A percentile compares a stretch with the other conserved stretches of the same genome.
Evolutionary conservation across 1,284 basidiomycete species (phyloP).

Genomic region (Lentinula novae-zelandiae): DNA sequence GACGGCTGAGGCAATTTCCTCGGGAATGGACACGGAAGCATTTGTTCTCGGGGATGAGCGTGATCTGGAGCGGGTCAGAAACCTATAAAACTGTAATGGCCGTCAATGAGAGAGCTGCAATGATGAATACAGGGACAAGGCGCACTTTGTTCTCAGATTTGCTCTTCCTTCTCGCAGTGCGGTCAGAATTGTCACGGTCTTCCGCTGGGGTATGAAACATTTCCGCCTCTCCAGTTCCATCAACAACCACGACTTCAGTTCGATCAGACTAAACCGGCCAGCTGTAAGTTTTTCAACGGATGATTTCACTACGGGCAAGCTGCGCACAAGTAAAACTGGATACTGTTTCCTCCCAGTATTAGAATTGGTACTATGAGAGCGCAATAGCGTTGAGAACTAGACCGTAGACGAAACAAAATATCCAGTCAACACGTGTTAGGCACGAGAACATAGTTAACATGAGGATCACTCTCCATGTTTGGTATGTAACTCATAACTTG

Average conservation of each 20-base stretch:
- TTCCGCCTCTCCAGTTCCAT: constrained; percentile 12
- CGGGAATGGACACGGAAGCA: constrained; percentile 18
- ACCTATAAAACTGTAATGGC: constrained; percentile 41
- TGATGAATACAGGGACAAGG: constrained; percentile 6
- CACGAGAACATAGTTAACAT: constrained; percentile 22
- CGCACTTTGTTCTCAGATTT: constrained; percentile 41
- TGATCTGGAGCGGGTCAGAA: constrained; percentile 49
- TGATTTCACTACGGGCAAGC: not conserved
- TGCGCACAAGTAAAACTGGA: constrained; percentile 8
- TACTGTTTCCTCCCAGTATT: constrained; percentile 12
- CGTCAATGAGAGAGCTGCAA: constrained; percentile 11
- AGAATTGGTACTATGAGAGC: constrained; percentile 32
- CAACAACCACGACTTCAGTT: constrained; percentile 23
- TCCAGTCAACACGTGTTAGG: constrained; percentile 39
- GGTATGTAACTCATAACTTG: not conserved
- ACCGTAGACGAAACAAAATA: constrained; percentile 11
- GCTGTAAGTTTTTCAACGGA: constrained; percentile 13
- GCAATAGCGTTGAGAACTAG: constrained; percentile 35
- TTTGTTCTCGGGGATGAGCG: constrained; percentile 39
- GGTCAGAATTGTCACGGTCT: constrained; percentile 27
- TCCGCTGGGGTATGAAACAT: constrained; percentile 11
- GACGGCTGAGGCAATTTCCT: constrained; percentile 13
- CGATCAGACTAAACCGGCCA: constrained; percentile 25
- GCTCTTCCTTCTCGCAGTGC: constrained; percentile 29
- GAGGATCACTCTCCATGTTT: not conserved